Evolutionary conservation across 257 asterid species (phyloP).

Genomic region (Ophiorrhiza pumila): DNA sequence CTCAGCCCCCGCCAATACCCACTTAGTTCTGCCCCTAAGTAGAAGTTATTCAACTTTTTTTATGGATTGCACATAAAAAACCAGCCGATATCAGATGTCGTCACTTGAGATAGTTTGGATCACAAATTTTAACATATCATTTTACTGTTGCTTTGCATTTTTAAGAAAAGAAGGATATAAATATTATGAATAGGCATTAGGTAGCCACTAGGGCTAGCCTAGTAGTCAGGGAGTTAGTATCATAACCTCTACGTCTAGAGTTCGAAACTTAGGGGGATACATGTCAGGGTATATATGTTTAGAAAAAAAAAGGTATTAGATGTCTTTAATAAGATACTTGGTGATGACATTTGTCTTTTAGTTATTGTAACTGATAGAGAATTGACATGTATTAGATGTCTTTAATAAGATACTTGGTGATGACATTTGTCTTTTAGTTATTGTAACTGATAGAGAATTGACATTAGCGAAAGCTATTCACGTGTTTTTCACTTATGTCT

Average conservation of each 20-base stretch:
- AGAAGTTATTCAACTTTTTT: not conserved
- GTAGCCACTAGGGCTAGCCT: no score
- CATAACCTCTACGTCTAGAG: no score
- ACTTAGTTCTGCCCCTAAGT: no score
- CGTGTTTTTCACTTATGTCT: not conserved
- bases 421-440: not conserved
- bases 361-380: not conserved
- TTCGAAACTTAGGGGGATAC: no score
- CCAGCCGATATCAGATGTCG: not conserved
- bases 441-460: not conserved
- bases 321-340: not conserved
- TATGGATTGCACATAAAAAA: slow-evolving; percentile 5
- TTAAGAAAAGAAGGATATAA: not conserved
- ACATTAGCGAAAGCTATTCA: not conserved
- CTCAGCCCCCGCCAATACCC: no score
- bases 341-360: not conserved
- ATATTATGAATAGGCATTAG: not conserved
- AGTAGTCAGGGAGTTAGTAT: no score
- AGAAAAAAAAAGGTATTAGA: no score
- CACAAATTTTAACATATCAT: slow-evolving; percentile 6
- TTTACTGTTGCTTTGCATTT: not conserved
- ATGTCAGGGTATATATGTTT: no score
- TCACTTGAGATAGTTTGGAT: not conserved
- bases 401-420: not conserved
- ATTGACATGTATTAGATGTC: not conserved